Conservation (phyloP, 2,329 filamentous ascomycete genomes). For the Paecilomyces variotii region DNA sequence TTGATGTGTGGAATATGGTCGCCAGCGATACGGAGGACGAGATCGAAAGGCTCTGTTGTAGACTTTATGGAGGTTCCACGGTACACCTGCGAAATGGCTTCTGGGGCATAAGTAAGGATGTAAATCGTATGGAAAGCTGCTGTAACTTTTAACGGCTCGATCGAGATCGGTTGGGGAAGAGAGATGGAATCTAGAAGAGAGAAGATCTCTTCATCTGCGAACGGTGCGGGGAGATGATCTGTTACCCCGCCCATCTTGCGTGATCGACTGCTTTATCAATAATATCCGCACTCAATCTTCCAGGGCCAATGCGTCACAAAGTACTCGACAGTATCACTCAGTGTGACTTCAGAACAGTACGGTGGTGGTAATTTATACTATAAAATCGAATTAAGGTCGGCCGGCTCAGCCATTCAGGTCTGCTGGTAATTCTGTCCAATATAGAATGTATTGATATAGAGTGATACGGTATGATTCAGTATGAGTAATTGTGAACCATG, state of each 20-base stretch:
- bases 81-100: background rate
- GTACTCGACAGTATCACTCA: background rate
- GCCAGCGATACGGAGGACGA: conserved; percentile 29
- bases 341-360: background rate
- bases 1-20: conserved; percentile 28
- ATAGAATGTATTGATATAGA: background rate
- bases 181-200: background rate
- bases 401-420: background rate
- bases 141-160: conserved; percentile 3
- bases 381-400: background rate
- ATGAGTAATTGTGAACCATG: background rate
- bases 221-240: conserved; percentile 2
- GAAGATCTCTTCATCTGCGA: conserved; percentile 1
- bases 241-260: background rate
- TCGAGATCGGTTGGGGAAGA: conserved; percentile 1
- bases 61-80: background rate
- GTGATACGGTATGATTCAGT: background rate
- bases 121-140: conserved; percentile 8
- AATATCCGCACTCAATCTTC: background rate
- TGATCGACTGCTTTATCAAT: background rate
- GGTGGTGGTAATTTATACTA: background rate
- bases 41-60: background rate
- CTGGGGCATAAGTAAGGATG: conserved; percentile 1
- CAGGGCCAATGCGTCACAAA: background rate
- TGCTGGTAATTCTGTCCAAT: background rate